Base-by-base conservation (phyloP, 768 basidiomycete species). In the Tylopilus felleus region DNA sequence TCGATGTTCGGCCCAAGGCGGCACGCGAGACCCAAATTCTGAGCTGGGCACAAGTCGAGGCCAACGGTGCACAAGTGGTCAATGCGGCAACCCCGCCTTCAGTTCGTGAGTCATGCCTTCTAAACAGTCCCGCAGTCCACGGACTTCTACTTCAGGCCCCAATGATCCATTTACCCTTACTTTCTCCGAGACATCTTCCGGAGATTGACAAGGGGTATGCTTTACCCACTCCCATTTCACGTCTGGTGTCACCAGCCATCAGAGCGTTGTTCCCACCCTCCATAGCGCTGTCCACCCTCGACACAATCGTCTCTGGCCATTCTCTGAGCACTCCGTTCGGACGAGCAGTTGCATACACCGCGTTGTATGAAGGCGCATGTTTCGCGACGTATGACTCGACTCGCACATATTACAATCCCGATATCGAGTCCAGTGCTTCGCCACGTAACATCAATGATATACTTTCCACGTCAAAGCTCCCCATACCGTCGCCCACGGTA, bases 141-240 rank as follows among this genome's bases (percentile, higher is more conserved):
- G 0, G 4, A 43, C 60, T 42, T 53, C 47, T 33, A 16, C 39
- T 44, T 22, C 38, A 57, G 60, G 55, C 42, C 75, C 84, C 3
- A 72, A 68, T 47, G 84, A 90, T 57, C 74, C 88, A 5, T 86
- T 85, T 63, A 85, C 85, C 3, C 77, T 89, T 7, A 78, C 84
- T 1, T 89, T 85, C 76, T 86, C 78, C 59, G 73, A 77, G 60
- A 74, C 76, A 1, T 61, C 77, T 19, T 71, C 76, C 19, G 81
- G 86, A 31, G 74, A 77, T 36, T 65, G 86, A 8, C 80, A 79
- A 52, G 86, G 80, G 22, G 80, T 79, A 8, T 83, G 84, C 55
- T 72, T 94, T 29, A 90, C 90, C 0, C 90, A 93, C 66, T 80
- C 88, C 67, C 93, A 93, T 59, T 65, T 96, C 53, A 95, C 92